Evolutionary conservation across 441 rosid genomes (phyloP), one percentile per base, ranked within the genome.

Genomic region (Hura crepitans): DNA sequence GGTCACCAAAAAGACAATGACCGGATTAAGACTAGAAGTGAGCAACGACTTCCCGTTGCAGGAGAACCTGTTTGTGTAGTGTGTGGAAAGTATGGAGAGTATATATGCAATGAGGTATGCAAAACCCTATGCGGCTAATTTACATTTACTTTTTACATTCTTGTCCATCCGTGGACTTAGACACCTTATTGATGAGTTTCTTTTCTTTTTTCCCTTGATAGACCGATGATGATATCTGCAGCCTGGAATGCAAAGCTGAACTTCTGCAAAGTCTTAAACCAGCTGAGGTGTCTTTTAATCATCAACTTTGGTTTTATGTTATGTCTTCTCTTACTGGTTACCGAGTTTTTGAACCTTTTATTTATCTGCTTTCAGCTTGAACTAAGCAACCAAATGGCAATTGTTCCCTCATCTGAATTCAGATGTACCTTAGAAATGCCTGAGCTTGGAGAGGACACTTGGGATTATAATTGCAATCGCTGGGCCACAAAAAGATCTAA

Each of bases 161-260:
- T 15, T 59, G 28, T 10, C 25, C 58, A 77, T 65, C 37, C 65
- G 39, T 64, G 15, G 66, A 23, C 49, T 31, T 42, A 45, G 17
- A 67, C 31, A 71, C 61, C 43, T 54, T 58, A 11, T 58, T 27
- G 33, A 50, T 27, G 62, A 64, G 8, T 77, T 31, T 62, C 5
- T 70, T 56, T 49, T 33, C 6, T 62, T 4, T 70, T 56, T 49
- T 33, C 6, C 6, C 58, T 61, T 74, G 62, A 67, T 78, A 89
- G 95, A 89, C 92, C 0, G 86, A 87, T 66, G 92, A 87, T 69
- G 95, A 89, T 71, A 80, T 87, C 72, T 89, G 95, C 83, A 87
- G 90, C 80, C 58, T 81, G 77, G 95, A 89, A 71, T 89, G 95
- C 79, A 89, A 87, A 76, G 79, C 74, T 47, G 84, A 76, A 72